Evolutionary conservation across 345 rosid genomes (phyloP), one percentile per base, ranked within the genome.

Genomic region (Limnanthes douglasii): DNA sequence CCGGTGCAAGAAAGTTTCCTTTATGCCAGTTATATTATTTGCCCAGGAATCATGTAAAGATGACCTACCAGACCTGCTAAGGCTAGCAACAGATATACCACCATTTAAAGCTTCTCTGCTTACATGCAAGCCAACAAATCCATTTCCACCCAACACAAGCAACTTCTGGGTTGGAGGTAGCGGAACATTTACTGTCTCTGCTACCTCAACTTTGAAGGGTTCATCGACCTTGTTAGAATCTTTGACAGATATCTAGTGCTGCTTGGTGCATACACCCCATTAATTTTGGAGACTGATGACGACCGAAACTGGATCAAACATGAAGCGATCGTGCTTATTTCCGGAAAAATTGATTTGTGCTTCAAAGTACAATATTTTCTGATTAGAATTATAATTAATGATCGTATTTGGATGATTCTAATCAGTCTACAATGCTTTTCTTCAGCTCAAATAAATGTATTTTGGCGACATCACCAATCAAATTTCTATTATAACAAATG

Each of bases 31-130:
- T 39, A 90, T 79, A 39, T 53, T 64, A 32, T 61, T 53, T 11
- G 78, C 76, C 99, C 99, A 90, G 15, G 81, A 52, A 44, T 85
- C 94, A 41, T 32, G 75, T 48, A 67, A 34, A 29, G 86, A 72
- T 15, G 93, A 57, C 66, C 70, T 62, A 7, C 96, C 98, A 50
- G 98, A 92, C 99, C 99, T 92, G 88, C 94, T 92, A 54, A 92
- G 80, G 69, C 99, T 85, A 34, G 80, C 73, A 53, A 85, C 86
- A 30, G 70, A 18, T 27, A 81, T 31, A 26, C 93, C 94, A 19
- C 78, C 78, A 31, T 71, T 60, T 21, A 85, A 41, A 53, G 96
- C 99, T 73, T 85, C 94, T 66, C 53, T 78, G 62, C 86, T 75
- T 1, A 92, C 45, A 48, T 80, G 80, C 19, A 94, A 78, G 47